Base-by-base conservation (phyloP, 2,329 filamentous ascomycete genomes). In the Aspergillus sergii region DNA sequence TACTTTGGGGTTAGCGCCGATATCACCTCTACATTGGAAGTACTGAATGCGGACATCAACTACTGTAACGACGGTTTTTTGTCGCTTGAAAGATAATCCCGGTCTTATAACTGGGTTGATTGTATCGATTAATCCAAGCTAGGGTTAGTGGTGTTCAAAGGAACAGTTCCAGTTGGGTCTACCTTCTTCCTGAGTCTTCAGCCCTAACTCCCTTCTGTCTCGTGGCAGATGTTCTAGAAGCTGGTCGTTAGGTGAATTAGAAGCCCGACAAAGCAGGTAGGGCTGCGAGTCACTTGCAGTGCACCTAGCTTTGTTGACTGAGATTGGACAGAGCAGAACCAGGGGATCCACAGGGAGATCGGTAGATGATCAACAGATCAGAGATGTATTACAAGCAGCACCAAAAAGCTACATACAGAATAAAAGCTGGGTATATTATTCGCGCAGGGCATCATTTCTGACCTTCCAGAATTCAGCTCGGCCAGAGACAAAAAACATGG, bases 381-480 rank as follows among this genome's bases (percentile, higher is more conserved):
- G n/a, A 51, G 21, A n/a, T 55, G 30, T 26, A 39, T 55, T 55
- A 41, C 34, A 55, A 26, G 23, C 51, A 39, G 36, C n/a, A 55
- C 19, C 39, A 36, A 21, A 53, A 34, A 34, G 21, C 19, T 54
- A 54, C 41, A 39, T 55, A 32, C 51, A 41, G 32, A 39, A 23
- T 34, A 55, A 19, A 55, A 54, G 32, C 21, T 55, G 51, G 51
- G 51, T 55, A 55, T 55, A 55, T 55, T 21, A 39, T 55, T 39
- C 21, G 14, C 39, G 51, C 51, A 39, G 30, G 10, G 51, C 30
- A 53, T 53, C 30, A 12, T 34, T n/a, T 26, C 50, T 36, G 50
- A 21, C 4, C 14, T 19, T 53, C 28, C 50, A 34, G 30, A 34
- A 34, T 19, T 11, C 23, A 23, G 23, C 46, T 23, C 46, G 8